Evolutionary conservation across 1,284 basidiomycete species (phyloP).

Genomic region (Boletellus sp.): DNA sequence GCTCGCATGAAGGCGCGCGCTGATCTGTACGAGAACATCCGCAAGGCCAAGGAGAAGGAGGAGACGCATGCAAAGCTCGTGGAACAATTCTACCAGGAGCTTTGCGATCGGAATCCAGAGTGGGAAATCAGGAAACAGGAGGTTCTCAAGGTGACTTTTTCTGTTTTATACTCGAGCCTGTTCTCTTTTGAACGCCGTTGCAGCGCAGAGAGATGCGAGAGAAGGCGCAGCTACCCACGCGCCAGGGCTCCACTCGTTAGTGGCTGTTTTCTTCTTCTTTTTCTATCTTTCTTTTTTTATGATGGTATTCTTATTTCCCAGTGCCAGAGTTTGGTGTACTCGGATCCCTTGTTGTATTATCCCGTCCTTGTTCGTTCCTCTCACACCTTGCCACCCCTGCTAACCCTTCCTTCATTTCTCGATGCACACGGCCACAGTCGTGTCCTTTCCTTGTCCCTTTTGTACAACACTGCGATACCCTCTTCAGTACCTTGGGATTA

Average conservation of each 20-base stretch:
- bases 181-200: slow-evolving; percentile 8
- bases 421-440: slow-evolving; percentile 15
- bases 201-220: slow-evolving; percentile 33
- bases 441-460: slow-evolving; percentile 12
- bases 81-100: slow-evolving; percentile 46
- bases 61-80: slow-evolving; percentile 36
- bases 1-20: slow-evolving; percentile 32
- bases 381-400: slow-evolving; percentile 3
- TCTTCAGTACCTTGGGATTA: neutral
- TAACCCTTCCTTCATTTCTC: neutral
- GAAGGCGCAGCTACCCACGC: slow-evolving; percentile 13
- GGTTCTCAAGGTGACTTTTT: slow-evolving; percentile 33
- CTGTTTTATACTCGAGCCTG: slow-evolving; percentile 11
- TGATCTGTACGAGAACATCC: slow-evolving; percentile 25
- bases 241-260: slow-evolving; percentile 12
- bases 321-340: slow-evolving; percentile 15
- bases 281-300: slow-evolving; percentile 25
- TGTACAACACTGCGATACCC: slow-evolving; percentile 8
- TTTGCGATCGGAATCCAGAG: slow-evolving; percentile 57
- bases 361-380: slow-evolving; percentile 2
- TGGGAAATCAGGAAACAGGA: slow-evolving; percentile 54
- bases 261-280: neutral
- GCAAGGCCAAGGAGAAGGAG: slow-evolving; percentile 36
- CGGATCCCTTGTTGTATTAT: slow-evolving; percentile 27
- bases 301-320: slow-evolving; percentile 30